phyloP scores from a whole-genome alignment of 768 basidiomycete genomes.

The Cystobasidium tubakii region DNA sequence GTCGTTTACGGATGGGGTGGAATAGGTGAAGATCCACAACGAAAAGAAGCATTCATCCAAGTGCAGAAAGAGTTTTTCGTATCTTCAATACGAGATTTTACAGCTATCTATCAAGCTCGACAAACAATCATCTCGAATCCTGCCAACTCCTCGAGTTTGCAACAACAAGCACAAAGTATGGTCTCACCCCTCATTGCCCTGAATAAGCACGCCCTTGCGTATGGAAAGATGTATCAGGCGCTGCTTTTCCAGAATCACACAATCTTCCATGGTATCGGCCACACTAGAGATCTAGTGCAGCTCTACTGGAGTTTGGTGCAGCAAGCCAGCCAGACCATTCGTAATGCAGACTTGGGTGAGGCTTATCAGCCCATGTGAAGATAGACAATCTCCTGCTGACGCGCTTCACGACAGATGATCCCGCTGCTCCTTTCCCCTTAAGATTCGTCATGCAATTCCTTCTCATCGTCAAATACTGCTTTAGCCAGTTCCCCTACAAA shows the following conservation, averaged over 20 bases:
- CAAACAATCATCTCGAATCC: background rate
- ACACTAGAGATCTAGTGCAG: slow-evolving; percentile 17
- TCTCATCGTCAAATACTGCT: slow-evolving; percentile 39
- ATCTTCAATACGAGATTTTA: slow-evolving; percentile 33
- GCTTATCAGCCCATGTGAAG: background rate
- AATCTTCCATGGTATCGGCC: slow-evolving; percentile 37
- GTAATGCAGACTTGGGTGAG: background rate
- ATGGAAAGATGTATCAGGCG: slow-evolving; percentile 39
- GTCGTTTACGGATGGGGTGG: slow-evolving; percentile 56
- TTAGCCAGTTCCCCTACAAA: slow-evolving; percentile 39
- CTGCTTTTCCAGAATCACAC: slow-evolving; percentile 34
- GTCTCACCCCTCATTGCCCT: slow-evolving; percentile 26
- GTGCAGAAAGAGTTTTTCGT: slow-evolving; percentile 36
- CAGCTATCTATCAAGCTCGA: slow-evolving; percentile 34
- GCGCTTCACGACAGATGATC: slow-evolving; percentile 25
- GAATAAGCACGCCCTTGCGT: slow-evolving; percentile 39
- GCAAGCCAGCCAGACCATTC: slow-evolving; percentile 21
- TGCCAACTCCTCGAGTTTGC: background rate
- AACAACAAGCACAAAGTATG: background rate
- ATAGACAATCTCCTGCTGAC: background rate
- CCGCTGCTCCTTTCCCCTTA: slow-evolving; percentile 34
- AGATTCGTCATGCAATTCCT: slow-evolving; percentile 41
- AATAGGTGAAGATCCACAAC: slow-evolving; percentile 55
- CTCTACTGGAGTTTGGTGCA: slow-evolving; percentile 32
- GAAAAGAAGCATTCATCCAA: slow-evolving; percentile 26